Percentiles rank a stretch among this genome's conserved stretches.
Conservation (phyloP, 2,329 filamentous ascomycete species). For the Fusarium graminum region DNA sequence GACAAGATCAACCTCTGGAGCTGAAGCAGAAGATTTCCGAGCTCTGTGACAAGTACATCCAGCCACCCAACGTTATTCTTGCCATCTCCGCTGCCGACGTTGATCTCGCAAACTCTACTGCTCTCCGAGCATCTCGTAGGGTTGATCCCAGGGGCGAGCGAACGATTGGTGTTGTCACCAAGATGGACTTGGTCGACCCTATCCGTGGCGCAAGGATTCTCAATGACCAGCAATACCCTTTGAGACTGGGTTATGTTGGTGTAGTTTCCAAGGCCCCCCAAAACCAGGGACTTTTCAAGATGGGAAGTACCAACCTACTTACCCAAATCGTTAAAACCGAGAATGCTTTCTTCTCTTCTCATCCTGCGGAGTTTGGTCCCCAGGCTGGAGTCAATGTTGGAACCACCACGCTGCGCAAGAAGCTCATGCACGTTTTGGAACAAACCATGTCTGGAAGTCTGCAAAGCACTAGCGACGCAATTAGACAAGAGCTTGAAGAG, state of each 20-base stretch:
- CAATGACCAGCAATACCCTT: conserved; percentile 90
- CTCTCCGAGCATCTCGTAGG: conserved; percentile 86
- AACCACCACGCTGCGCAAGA: conserved; percentile 88
- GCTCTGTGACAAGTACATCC: conserved; percentile 98
- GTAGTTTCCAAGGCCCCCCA: conserved; percentile 87
- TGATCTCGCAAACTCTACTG: conserved; percentile 95
- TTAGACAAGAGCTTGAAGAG: conserved; percentile 94
- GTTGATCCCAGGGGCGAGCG: conserved; percentile 95
- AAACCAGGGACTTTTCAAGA: conserved; percentile 81
- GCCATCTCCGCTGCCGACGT: conserved; percentile 98
- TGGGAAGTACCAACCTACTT: conserved; percentile 83
- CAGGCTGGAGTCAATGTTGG: conserved; percentile 81
- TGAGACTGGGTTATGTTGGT: conserved; percentile 95
- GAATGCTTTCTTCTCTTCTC: conserved; percentile 84
- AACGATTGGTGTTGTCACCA: conserved; percentile 98
- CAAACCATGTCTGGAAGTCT: conserved; percentile 96
- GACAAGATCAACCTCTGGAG: conserved; percentile 88
- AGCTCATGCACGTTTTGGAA: conserved; percentile 96
- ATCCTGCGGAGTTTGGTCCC: conserved; percentile 83
- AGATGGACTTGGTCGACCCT: conserved; percentile 97
- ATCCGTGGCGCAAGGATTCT: conserved; percentile 82
- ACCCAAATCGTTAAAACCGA: conserved; percentile 89
- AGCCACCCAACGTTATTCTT: conserved; percentile 93
- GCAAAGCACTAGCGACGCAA: conserved; percentile 89
- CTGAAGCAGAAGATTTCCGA: conserved; percentile 96